Evolutionary conservation across 2,329 filamentous ascomycete species (phyloP).

Genomic region (Kalmusia sp.): DNA sequence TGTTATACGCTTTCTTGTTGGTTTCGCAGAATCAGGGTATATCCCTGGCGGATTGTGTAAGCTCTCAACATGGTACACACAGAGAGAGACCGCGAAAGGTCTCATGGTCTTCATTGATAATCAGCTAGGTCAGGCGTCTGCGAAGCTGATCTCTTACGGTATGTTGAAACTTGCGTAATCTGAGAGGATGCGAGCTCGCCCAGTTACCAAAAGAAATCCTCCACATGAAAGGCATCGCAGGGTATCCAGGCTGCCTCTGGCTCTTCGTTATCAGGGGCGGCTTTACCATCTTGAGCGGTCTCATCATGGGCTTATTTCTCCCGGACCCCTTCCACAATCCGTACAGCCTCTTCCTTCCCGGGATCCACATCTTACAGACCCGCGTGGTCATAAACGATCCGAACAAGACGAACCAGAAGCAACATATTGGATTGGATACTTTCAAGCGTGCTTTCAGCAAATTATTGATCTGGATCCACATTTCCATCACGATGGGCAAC

Average conservation of each 20-base stretch:
- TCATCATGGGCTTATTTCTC: neutral
- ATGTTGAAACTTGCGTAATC: too few relatives aligned
- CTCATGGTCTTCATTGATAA: constrained; percentile 48
- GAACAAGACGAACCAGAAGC: neutral
- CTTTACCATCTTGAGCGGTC: too few relatives aligned
- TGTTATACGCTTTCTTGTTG: constrained; percentile 47
- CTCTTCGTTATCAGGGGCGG: too few relatives aligned
- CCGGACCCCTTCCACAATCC: neutral
- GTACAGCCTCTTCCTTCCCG: neutral
- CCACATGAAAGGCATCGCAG: too few relatives aligned
- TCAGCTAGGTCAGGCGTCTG: too few relatives aligned
- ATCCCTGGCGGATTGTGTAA: constrained; percentile 68
- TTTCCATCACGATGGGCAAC: neutral
- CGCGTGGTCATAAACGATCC: too few relatives aligned
- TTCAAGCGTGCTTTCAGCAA: neutral
- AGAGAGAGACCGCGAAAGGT: constrained; percentile 47
- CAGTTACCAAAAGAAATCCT: too few relatives aligned
- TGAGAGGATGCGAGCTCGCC: too few relatives aligned
- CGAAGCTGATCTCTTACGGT: too few relatives aligned
- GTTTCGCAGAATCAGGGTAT: constrained; percentile 55
- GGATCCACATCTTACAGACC: neutral
- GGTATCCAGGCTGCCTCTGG: too few relatives aligned
- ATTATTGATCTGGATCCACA: neutral
- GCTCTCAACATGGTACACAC: constrained; percentile 74
- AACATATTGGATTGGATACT: neutral